Evolutionary conservation across 164 flowering plant species (phyloP).

Genomic region (Magnolia changhungtana): DNA sequence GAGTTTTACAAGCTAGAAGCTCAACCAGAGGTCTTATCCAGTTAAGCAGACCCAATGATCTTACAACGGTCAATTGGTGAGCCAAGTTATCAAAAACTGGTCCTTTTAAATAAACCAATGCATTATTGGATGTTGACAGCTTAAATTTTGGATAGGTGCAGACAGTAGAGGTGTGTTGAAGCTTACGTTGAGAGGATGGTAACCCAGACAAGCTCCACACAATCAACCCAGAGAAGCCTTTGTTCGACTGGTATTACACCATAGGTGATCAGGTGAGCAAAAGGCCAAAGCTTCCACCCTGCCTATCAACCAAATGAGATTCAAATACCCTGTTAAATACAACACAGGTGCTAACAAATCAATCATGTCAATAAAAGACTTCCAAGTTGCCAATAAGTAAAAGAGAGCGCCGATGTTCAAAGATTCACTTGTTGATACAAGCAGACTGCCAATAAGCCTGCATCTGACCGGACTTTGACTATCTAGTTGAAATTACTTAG

Average conservation of each 20-base stretch:
- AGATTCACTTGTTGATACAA: not conserved
- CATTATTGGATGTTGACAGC: not conserved
- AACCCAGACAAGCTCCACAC: conserved; percentile 95
- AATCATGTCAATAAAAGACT: not conserved
- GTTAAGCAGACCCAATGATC: not conserved
- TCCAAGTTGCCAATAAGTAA: not conserved
- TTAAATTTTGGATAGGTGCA: not conserved
- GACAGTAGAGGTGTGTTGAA: not conserved
- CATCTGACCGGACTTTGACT: too few relatives aligned
- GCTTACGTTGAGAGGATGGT: conserved; percentile 94
- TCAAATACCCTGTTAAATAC: not conserved
- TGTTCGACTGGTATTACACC: conserved; percentile 88
- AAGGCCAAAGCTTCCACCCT: conserved; percentile 99
- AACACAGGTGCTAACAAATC: not conserved
- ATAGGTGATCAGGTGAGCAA: conserved; percentile 91
- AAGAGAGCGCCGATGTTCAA: not conserved
- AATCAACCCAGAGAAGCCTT: conserved; percentile 98
- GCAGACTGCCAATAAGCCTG: too few relatives aligned
- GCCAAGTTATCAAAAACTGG: too few relatives aligned
- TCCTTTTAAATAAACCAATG: not conserved
- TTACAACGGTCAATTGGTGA: too few relatives aligned
- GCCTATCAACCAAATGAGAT: conserved; percentile 54
- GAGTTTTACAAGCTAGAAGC: not conserved
- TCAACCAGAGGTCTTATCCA: not conserved
- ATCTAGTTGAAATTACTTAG: too few relatives aligned